Base-by-base conservation (phyloP, 345 rosid species). In the Anacardium occidentale region DNA sequence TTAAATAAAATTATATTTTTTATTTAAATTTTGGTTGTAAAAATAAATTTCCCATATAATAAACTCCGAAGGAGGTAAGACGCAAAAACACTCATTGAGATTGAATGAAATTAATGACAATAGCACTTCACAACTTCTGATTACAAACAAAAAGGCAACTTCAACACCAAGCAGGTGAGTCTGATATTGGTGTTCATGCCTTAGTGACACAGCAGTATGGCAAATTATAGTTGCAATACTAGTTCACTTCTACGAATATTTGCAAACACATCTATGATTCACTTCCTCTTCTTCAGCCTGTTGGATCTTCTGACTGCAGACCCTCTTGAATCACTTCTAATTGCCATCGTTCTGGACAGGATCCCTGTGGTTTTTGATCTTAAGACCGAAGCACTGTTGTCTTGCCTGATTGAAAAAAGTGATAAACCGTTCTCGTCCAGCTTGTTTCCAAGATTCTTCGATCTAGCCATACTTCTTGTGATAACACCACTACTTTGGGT, bases 401-500 rank as follows among this genome's bases (percentile, higher is more conserved):
- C 6, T 11, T 21, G 42, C 26, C 18, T 7, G 11, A 15, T 4
- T 5, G 51, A 32, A 57, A 47, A 47, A 11, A 7, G 11, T 5
- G 9, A 44, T 5, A 66, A 24, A 40, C 40, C 5, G 2, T 42
- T 68, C n/a, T 55, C 44, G 21, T 26, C 57, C 17, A 29, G 21
- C 64, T 57, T 53, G 26, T 10, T 57, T 6, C 21, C 40, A 40
- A 14, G 60, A 51, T 61, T 44, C 74, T 57, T 66, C 74, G 69
- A 52, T 71, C 78, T 83, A 17, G 64, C 66, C 84, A 82, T 83
- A 68, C 91, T 87, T 74, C 89, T 81, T 32, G 87, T 85, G 22
- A 74, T 57, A 32, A 82, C 75, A 64, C 86, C 82, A 42, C 29
- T 71, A 40, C 72, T 59, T 47, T 32, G 62, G 56, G 60, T 52